Evolutionary conservation across 164 flowering plant genomes (phyloP), one percentile per base, ranked within the genome.

Genomic region (Saururus chinensis): DNA sequence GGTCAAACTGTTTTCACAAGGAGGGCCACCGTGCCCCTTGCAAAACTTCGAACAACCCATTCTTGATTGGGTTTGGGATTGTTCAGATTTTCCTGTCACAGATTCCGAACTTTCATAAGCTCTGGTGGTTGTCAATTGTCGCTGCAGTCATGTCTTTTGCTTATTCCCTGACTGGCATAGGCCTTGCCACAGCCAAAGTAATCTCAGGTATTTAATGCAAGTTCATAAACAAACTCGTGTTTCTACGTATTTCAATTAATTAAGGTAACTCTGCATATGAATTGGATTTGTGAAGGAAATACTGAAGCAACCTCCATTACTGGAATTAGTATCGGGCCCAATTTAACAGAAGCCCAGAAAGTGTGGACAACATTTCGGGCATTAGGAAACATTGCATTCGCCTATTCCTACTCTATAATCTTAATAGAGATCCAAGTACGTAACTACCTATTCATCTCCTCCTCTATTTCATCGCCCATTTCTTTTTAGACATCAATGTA

Each of bases 301-400:
- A 68, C 80, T 17, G 49, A 37, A 17, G 69, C 70, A 72, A 89
- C 93, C 53, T 65, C 68, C 20, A 59, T 93, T 22, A 83, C 92
- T 0, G 96, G 98, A 7, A 71, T 72, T 45, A 65, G 64, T 19
- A 79, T 86, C 7, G 96, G 95, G 4, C 79, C 79, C 14, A 95
- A 90, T 65, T 83, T 70, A 30, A 53, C 64, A 4, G 45, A 26
- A 24, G 74, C 74, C 24, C 60, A 81, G 16, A 87, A 85, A 66
- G 42, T 80, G 62, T 84, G 81, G 82, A 67, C 66, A 52, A 67
- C 66, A 51, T 83, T 78, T 35, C 81, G 84, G 73, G 93, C 93
- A 42, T 66, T 88, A 40, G 93, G 88, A 53, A 93, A 91, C 63
- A 83, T 88, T 65, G 96, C 97, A 51, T 86, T 86, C 69, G 86